These are phyloP conservation scores for Arachis monticola DNA, from an alignment of 331 rosid species.

Conservation along the genomic window DNA sequence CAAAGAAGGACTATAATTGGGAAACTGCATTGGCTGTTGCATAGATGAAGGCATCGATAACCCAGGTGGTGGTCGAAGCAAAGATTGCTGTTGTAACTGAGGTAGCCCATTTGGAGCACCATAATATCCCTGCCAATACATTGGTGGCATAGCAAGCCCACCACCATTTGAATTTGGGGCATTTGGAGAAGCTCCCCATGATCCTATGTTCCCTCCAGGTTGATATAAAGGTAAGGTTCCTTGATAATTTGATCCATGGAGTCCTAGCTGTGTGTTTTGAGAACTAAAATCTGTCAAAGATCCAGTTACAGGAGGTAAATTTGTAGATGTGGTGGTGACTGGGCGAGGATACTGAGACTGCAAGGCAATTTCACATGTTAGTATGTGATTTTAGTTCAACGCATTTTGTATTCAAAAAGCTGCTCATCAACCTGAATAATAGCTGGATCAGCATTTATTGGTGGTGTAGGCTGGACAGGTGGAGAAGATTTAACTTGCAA, in stretches of 20 bases:
- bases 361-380: constrained; percentile 42
- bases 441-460: constrained; percentile 80
- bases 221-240: constrained; percentile 80
- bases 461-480: constrained; percentile 68
- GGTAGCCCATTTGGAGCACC: constrained; percentile 85
- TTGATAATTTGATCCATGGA: constrained; percentile 71
- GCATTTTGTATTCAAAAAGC: constrained; percentile 1
- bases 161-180: constrained; percentile 71
- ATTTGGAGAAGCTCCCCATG: constrained; percentile 82
- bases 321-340: constrained; percentile 55
- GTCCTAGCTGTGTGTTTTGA: constrained; percentile 60
- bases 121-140: constrained; percentile 97
- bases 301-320: constrained; percentile 66
- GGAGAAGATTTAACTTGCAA: constrained; percentile 94
- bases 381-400: constrained; percentile 12
- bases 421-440: constrained; percentile 71
- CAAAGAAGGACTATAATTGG: constrained; percentile 59
- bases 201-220: constrained; percentile 79
- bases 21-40: constrained; percentile 79
- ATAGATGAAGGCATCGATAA: constrained; percentile 73
- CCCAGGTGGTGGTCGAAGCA: constrained; percentile 85
- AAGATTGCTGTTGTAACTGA: constrained; percentile 75
- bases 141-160: constrained; percentile 87
- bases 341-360: constrained; percentile 87
- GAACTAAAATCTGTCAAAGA: constrained; percentile 66